Evolutionary conservation across 2,329 filamentous ascomycete species (phyloP), one percentile per base, ranked within the genome.

Genomic region (Aureobasidium sp.): DNA sequence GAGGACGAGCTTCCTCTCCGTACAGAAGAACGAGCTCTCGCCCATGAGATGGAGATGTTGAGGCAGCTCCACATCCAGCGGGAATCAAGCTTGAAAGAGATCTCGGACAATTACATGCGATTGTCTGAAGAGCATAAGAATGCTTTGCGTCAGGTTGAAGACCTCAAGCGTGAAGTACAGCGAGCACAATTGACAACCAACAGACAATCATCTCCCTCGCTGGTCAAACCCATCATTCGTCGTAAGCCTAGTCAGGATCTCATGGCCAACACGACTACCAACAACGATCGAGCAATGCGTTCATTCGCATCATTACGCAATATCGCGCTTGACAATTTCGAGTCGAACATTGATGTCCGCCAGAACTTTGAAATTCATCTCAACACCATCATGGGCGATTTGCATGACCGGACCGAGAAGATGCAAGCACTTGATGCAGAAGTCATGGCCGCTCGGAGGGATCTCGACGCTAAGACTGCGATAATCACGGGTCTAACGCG

Each of bases 401-500:
- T 99, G 37, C 89, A 96, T 66, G 82, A 82, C 11, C 86, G 92
- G 45, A 92, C 92, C 42, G 92, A 97, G 73, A 86, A 92, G 31
- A 92, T 97, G 59, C 90, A 95, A 70, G 87, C 92, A 68, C 80
- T 99, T 15, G 94, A 99, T 74, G 85, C 86, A 6, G 93, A 96
- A 67, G 84, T 97, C 62, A 80, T 86, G 29, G 86, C 85, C 4
- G 85, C 91, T 24, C 94, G 90, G 78, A 96, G 91, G 78, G 94
- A 99, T 74, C 96, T 97, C 88, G 94, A 99, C 71, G 87, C 84
- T 65, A 99, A 99, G 82, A 91, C 93, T 80, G 90, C 90, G 33
- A 92, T 99, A 71, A 97, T 99, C 68, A 90, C 91, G 33, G 94
- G 94, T 7, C 80, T 99, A 65, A 96, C 94, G 3, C 87, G 94